Conservation (phyloP, 257 asterid genomes). For the Rubia yunnanensis region DNA sequence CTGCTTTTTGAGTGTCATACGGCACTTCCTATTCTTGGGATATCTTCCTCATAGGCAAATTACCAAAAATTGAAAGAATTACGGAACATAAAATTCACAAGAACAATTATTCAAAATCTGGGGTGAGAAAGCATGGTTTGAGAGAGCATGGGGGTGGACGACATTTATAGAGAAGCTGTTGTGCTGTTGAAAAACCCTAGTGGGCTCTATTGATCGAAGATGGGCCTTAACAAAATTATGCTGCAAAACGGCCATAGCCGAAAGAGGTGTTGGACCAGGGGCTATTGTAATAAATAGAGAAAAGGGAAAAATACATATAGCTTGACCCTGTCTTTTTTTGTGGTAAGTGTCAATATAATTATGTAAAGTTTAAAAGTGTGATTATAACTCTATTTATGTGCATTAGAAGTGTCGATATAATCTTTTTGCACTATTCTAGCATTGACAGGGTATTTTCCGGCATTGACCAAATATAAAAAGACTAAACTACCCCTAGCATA, state of each 20-base stretch:
- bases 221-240: not conserved
- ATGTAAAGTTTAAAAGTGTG: too few relatives aligned
- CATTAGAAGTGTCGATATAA: too few relatives aligned
- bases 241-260: not conserved
- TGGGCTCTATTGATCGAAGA: not conserved
- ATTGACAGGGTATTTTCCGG: too few relatives aligned
- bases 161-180: not conserved
- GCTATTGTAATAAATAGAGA: too few relatives aligned
- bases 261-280: not conserved
- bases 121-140: not conserved
- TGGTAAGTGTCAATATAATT: too few relatives aligned
- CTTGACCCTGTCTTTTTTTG: too few relatives aligned
- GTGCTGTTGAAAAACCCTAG: not conserved
- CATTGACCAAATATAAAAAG: too few relatives aligned
- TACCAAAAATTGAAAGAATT: not conserved
- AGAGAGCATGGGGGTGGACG: not conserved
- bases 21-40: conserved; percentile 91
- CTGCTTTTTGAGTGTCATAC: conserved; percentile 64
- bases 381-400: too few relatives aligned
- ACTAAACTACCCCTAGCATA: too few relatives aligned
- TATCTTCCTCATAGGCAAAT: conserved; percentile 51
- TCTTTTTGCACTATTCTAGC: too few relatives aligned
- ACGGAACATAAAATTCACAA: not conserved
- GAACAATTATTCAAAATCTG: not conserved
- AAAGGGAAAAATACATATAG: too few relatives aligned